Conservation (phyloP, 139 green algal genomes). For the Diplosphaera chodatii region DNA sequence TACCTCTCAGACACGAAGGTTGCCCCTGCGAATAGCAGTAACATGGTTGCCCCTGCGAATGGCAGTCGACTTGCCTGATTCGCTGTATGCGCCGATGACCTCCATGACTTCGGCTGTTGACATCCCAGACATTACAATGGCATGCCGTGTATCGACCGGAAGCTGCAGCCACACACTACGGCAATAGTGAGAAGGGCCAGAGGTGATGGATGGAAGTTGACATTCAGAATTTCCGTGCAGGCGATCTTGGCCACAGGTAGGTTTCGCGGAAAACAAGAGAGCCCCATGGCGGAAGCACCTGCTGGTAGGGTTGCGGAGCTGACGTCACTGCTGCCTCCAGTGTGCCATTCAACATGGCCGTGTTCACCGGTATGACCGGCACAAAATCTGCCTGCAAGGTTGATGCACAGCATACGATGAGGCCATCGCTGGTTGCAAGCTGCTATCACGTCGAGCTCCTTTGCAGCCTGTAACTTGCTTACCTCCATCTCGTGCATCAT, state of each 20-base stretch:
- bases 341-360: background rate
- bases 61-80: background rate
- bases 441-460: too few relatives aligned
- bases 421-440: too few relatives aligned
- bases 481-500: background rate
- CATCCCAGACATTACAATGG: conserved; percentile 4
- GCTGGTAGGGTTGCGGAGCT: background rate
- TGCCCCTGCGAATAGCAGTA: too few relatives aligned
- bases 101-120: conserved; percentile 12
- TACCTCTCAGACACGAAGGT: too few relatives aligned
- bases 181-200: background rate
- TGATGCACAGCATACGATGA: too few relatives aligned
- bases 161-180: background rate
- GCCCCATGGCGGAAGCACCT: background rate
- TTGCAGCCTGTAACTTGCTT: too few relatives aligned
- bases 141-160: background rate
- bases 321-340: conserved; percentile 1
- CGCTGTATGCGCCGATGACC: conserved; percentile 14
- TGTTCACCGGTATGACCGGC: background rate
- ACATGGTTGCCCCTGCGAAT: too few relatives aligned
- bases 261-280: too few relatives aligned
- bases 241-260: too few relatives aligned
- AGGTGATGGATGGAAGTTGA: too few relatives aligned
- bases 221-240: too few relatives aligned
- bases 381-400: too few relatives aligned